Conservation (phyloP, 306 rosid genomes). For the Quercus cerris region DNA sequence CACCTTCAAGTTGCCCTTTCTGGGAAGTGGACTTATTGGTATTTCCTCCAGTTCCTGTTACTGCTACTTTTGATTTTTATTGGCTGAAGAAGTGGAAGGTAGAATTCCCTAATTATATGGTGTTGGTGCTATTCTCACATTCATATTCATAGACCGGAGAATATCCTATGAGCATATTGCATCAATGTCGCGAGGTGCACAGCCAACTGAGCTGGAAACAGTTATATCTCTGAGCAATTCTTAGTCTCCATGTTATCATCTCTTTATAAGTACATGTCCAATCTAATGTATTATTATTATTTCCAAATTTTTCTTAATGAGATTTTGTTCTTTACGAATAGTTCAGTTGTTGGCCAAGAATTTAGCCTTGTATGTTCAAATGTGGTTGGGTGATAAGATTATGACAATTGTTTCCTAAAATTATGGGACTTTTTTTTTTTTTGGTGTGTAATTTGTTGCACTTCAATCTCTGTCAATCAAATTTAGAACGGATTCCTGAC, state of each 20-base stretch:
- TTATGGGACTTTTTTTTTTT: too few species aligned
- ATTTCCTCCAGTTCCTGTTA: conserved; percentile 28
- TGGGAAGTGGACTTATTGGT: background rate
- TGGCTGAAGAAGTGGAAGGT: conserved; percentile 29
- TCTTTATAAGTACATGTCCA: conserved; percentile 19
- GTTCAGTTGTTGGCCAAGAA: background rate
- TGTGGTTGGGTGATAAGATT: background rate
- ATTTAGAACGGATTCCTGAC: background rate
- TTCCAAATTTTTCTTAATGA: background rate
- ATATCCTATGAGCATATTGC: conserved; percentile 32
- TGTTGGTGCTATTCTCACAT: conserved; percentile 16
- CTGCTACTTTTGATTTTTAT: conserved; percentile 14
- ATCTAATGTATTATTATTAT: background rate
- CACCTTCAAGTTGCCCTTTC: background rate
- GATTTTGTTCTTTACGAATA: background rate
- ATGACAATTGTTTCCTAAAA: background rate
- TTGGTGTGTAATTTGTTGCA: background rate
- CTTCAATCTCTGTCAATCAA: background rate
- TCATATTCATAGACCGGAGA: conserved; percentile 9
- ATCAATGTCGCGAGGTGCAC: conserved; percentile 28
- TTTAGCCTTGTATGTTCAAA: background rate
- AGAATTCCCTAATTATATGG: conserved; percentile 28
- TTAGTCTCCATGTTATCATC: conserved; percentile 20
- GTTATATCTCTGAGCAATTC: conserved; percentile 10
- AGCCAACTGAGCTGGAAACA: conserved; percentile 20